These are phyloP conservation scores for Pythium sukuiense DNA, from an alignment of 352 stramenopile genomes.

Conservation along the genomic window DNA sequence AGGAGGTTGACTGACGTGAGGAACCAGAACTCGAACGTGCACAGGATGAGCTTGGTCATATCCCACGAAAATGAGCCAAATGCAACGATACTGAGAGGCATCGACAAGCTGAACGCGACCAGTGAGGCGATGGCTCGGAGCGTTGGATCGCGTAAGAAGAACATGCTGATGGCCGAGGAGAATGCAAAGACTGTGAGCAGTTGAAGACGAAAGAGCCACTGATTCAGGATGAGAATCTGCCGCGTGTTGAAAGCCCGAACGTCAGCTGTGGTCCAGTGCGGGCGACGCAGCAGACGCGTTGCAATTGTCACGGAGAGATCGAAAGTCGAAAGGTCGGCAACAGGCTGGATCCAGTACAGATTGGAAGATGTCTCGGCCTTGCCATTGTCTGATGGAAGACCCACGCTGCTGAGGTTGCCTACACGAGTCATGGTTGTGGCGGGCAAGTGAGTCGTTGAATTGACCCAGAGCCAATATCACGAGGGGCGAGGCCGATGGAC, in stretches of 20 bases:
- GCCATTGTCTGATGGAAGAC: background rate
- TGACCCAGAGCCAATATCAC: too few relatives aligned
- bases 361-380: background rate
- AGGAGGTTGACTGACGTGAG: conserved; percentile 17
- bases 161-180: conserved; percentile 2
- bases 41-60: conserved; percentile 12
- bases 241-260: conserved; percentile 4
- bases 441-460: background rate
- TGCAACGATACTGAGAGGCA: conserved; percentile 6
- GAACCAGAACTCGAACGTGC: conserved; percentile 27
- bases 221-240: conserved; percentile 5
- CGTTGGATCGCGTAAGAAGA: background rate
- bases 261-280: background rate
- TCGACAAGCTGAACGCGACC: background rate
- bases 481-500: too few relatives aligned
- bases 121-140: background rate
- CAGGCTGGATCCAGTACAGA: conserved; percentile 19
- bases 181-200: conserved; percentile 3
- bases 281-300: background rate
- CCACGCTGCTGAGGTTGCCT: background rate
- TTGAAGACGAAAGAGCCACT: conserved; percentile 7
- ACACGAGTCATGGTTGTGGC: background rate
- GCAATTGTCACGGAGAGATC: conserved; percentile 13
- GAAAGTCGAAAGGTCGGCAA: background rate
- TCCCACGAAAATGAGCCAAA: conserved; percentile 12